Evolutionary conservation across 176 grass and related monocot genomes (phyloP).

Genomic region (Calamus simplicifolius): DNA sequence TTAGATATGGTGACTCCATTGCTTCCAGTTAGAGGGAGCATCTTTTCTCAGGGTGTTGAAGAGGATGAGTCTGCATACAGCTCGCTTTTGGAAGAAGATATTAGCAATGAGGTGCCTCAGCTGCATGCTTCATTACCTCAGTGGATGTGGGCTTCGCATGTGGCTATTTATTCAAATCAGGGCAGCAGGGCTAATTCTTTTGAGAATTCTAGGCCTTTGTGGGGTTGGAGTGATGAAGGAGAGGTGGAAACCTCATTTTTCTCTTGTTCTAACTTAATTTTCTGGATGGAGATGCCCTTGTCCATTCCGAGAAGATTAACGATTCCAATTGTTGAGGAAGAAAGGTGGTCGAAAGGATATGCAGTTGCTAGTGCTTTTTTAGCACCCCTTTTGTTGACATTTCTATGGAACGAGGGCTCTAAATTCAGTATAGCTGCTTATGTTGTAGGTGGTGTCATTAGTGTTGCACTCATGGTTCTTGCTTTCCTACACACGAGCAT

Average conservation of each 20-base stretch:
- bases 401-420: slow-evolving; percentile 55
- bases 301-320: slow-evolving; percentile 81
- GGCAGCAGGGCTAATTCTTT: slow-evolving; percentile 37
- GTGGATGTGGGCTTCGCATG: slow-evolving; percentile 99
- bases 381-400: slow-evolving; percentile 64
- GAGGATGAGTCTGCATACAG: slow-evolving; percentile 73
- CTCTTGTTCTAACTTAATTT: slow-evolving; percentile 59
- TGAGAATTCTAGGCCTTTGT: slow-evolving; percentile 71
- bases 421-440: slow-evolving; percentile 35
- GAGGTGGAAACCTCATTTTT: slow-evolving; percentile 35
- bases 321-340: slow-evolving; percentile 80
- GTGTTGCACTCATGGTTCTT: slow-evolving; percentile 45
- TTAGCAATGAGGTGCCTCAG: slow-evolving; percentile 27
- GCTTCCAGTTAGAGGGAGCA: slow-evolving; percentile 76
- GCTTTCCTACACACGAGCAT: slow-evolving; percentile 57
- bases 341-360: slow-evolving; percentile 84
- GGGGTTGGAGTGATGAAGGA: slow-evolving; percentile 89
- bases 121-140: slow-evolving; percentile 75
- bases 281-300: slow-evolving; percentile 80
- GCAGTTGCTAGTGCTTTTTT: slow-evolving; percentile 68
- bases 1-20: slow-evolving; percentile 81
- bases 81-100: slow-evolving; percentile 70
- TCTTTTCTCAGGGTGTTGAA: slow-evolving; percentile 59
- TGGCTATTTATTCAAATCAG: slow-evolving; percentile 97
- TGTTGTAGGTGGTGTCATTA: slow-evolving; percentile 39